phyloP scores from a whole-genome alignment of 192 early-diverging fungal species.

The Coemansia sp. region DNA sequence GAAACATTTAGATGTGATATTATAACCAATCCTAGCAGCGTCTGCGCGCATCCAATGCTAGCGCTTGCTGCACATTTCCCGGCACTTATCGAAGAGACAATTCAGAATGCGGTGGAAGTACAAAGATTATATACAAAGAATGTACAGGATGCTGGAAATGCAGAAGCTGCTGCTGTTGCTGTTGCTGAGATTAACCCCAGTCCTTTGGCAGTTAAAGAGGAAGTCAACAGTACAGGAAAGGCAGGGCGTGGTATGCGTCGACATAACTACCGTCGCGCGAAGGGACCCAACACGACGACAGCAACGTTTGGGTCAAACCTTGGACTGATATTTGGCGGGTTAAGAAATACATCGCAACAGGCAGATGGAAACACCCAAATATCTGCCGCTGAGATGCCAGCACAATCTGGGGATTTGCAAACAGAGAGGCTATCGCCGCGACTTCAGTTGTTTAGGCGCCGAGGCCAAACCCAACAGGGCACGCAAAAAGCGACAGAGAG shows the following conservation, averaged over 20 bases:
- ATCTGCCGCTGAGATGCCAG: background rate
- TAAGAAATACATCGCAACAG: background rate
- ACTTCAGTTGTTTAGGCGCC: conserved; percentile 39
- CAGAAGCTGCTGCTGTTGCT: background rate
- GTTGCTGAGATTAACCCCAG: background rate
- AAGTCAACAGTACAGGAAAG: background rate
- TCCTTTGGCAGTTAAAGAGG: background rate
- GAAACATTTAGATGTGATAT: conserved; percentile 19
- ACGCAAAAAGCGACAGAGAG: background rate
- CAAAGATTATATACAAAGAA: conserved; percentile 6
- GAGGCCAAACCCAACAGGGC: conserved; percentile 4
- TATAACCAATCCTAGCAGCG: background rate
- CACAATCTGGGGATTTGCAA: background rate
- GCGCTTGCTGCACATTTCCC: conserved; percentile 32
- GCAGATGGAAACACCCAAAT: background rate
- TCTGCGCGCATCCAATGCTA: conserved; percentile 20
- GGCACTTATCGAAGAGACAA: conserved; percentile 19
- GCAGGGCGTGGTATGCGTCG: conserved; percentile 13
- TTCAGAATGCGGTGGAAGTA: conserved; percentile 2
- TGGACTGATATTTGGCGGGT: conserved; percentile 39
- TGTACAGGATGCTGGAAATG: background rate
- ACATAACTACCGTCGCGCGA: conserved; percentile 22
- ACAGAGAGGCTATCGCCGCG: conserved; percentile 22
- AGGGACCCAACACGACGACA: conserved; percentile 15
- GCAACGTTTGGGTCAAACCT: conserved; percentile 30